These are phyloP conservation scores for Solanum sitiens DNA, from an alignment of 257 asterid species.

Conservation along the genomic window DNA sequence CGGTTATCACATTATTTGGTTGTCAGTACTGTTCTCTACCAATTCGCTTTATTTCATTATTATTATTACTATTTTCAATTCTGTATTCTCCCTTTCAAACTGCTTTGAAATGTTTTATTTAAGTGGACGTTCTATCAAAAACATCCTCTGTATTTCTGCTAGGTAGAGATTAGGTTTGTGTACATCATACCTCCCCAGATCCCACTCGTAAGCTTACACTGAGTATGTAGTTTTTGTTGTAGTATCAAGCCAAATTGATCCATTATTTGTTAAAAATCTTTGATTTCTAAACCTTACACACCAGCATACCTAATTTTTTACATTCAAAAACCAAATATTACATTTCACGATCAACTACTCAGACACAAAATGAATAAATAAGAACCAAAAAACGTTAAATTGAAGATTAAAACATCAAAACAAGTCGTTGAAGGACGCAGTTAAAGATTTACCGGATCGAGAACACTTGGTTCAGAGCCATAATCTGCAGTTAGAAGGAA, in stretches of 20 bases:
- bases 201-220: background rate
- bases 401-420: background rate
- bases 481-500: constrained; percentile 86
- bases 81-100: background rate
- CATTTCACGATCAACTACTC: background rate
- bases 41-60: background rate
- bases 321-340: no score
- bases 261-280: background rate
- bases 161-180: background rate
- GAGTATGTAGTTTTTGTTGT: background rate
- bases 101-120: background rate
- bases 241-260: background rate
- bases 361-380: background rate
- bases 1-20: background rate
- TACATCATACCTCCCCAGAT: background rate
- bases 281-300: background rate
- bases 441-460: constrained; percentile 52
- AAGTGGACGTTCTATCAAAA: background rate
- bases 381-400: background rate
- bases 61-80: background rate
- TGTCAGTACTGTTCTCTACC: background rate
- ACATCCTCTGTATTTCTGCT: background rate
- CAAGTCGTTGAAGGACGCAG: background rate
- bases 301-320: background rate
- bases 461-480: constrained; percentile 70